A percentile compares a stretch with the other conserved stretches of the same genome.
Conservation (phyloP, 495 filamentous ascomycete genomes). For the Penicillium samsonianum region DNA sequence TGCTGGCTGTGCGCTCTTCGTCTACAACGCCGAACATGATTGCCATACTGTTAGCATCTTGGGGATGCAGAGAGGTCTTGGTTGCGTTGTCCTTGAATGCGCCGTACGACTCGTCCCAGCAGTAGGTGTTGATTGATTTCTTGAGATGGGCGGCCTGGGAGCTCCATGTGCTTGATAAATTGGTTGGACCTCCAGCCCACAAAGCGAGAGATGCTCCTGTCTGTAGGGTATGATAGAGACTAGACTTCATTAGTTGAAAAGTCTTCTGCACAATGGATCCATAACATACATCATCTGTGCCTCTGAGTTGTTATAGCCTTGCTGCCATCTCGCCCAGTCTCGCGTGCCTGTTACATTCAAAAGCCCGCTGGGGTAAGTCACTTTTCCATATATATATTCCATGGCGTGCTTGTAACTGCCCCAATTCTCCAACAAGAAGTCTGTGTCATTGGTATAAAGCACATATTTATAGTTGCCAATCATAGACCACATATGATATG, state of each 20-base stretch:
- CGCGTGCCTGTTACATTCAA: constrained; percentile 55
- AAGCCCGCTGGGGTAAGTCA: constrained; percentile 50
- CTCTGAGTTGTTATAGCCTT: constrained; percentile 53
- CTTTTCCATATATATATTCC: constrained; percentile 54
- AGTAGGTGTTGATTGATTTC: constrained; percentile 46
- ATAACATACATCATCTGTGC: constrained; percentile 55
- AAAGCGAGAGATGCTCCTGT: constrained; percentile 52
- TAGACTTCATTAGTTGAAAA: constrained; percentile 18
- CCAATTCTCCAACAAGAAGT: constrained; percentile 54
- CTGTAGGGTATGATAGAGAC: constrained; percentile 52
- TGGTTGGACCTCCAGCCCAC: constrained; percentile 50
- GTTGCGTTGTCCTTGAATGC: constrained; percentile 61
- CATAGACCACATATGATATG: constrained; percentile 66
- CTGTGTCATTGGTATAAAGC: constrained; percentile 56
- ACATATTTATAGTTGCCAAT: constrained; percentile 65
- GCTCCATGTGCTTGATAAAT: constrained; percentile 45
- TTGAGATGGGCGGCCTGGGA: constrained; percentile 40
- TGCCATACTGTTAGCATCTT: constrained; percentile 56
- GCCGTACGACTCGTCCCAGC: constrained; percentile 52
- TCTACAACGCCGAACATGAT: constrained; percentile 42
- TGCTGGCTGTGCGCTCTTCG: constrained; percentile 30
- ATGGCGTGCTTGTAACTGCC: constrained; percentile 53
- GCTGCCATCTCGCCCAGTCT: constrained; percentile 60
- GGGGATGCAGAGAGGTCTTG: constrained; percentile 46
- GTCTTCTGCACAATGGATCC: neutral